Evolutionary conservation across 805 yeast genomes (phyloP), one percentile per base, ranked within the genome.

Genomic region (Metschnikowia rubicola): DNA sequence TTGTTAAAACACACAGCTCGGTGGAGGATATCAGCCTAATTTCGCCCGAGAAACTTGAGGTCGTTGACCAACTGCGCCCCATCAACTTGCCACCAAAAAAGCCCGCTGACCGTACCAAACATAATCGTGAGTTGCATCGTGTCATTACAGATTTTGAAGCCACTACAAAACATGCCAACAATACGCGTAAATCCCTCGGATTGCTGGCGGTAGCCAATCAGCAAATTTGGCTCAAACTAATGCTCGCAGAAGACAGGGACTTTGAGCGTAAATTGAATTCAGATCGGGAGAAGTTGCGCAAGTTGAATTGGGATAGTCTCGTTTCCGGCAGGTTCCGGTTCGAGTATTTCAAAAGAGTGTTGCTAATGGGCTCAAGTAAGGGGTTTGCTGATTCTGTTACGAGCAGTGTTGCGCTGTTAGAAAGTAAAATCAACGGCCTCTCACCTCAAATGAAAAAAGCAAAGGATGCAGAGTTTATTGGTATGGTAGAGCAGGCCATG

Each of bases 71-170:
- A 37, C 77, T 88, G 1, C 72, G 91, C 54, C 91, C 91, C 3
- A 75, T 81, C 41, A 81, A 88, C 78, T 62, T 83, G 38, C 91
- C 91, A 6, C 89, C 89, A 6, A 84, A 84, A 60, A 68, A 71
- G 35, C 58, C 66, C 3, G 61, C 58, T 10, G 91, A 84, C 57
- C 74, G 74, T 36, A 60, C 67, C 31, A 71, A 71, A 47, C 91
- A 84, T 57, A 82, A 81, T 54, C 70, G 66, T 40, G 83, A 83
- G 57, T 74, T 83, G 46, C 66, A 73, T 39, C 70, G 68, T 64
- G 53, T 73, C 28, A 70, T 79, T 41, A 61, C 70, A 13, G 73
- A 64, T 53, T 68, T 68, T 37, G 74, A 73, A 36, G 44, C 68
- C 11, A 61, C 58, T 34, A 47, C 62, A 15, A 66, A 71, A 41